Base-by-base conservation (phyloP, 345 rosid genomes). In the Xanthoceras sorbifolium region DNA sequence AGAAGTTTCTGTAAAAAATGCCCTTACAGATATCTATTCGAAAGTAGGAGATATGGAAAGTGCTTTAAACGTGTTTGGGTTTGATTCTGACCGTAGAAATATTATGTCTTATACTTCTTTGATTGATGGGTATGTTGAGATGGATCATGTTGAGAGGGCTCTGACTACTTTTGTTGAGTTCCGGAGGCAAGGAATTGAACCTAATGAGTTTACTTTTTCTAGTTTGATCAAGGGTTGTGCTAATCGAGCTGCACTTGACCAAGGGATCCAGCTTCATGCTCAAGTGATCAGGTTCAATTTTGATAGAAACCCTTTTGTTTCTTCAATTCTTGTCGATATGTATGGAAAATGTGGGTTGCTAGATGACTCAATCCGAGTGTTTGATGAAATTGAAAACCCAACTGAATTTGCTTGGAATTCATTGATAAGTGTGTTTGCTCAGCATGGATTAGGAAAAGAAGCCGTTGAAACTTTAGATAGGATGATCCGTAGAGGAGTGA, bases 311-410 rank as follows among this genome's bases (percentile, higher is more conserved):
- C 18, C 72, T 44, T 68, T 44, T 44, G 72, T 64, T 68, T 68
- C 72, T 68, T 68, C 72, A 68, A 44, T 26, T 68, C 57, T 68
- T 10, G 72, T 68, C 17, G 72, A 68, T 28, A 68, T 68, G 72
- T 68, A 68, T 68, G 72, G 69, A n/a, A 65, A 65, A 65, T 65
- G 69, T 38, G 69, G 69, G 46, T 65, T 65, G 28, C 69, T 65
- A 7, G 57, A 26, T 23, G n/a, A 68, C 44, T 44, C 72, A 12
- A 14, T 44, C 17, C 57, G 4, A 26, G 57, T 68, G 6, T 68
- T 68, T 68, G 22, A 26, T 68, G 72, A 68, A 26, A 44, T 46
- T 26, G 55, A 68, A n/a, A 68, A 46, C n/a, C 72, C 72, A 3
- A n/a, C 46, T 68, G 72, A 42, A 25, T 40, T 68, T 28, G 69